phyloP scores from a whole-genome alignment of 176 grass and related monocot genomes.

The Phyllostachys edulis region DNA sequence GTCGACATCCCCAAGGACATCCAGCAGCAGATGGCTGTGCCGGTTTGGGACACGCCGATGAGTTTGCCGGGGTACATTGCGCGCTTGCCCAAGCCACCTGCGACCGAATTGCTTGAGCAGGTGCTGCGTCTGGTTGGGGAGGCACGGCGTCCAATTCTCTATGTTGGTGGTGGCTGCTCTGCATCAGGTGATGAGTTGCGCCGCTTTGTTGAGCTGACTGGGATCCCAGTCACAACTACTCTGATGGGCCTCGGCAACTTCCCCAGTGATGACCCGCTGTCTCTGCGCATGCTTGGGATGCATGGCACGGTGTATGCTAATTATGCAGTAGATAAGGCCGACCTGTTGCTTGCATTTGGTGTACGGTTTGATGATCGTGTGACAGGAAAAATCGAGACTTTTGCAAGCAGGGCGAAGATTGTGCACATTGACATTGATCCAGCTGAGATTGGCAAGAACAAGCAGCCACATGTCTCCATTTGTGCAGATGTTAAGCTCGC shows the following conservation, averaged over 20 bases:
- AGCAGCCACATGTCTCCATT: conserved; percentile 93
- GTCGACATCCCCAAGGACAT: conserved; percentile 97
- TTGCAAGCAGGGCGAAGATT: conserved; percentile 93
- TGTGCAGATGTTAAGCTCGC: conserved; percentile 79
- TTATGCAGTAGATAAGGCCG: conserved; percentile 88
- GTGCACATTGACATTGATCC: conserved; percentile 99
- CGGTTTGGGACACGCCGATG: conserved; percentile 59
- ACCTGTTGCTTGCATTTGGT: conserved; percentile 90
- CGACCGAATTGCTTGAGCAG: conserved; percentile 62
- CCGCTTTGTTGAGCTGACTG: conserved; percentile 69
- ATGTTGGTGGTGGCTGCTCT: conserved; percentile 87
- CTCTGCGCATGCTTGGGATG: conserved; percentile 93
- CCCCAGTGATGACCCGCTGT: conserved; percentile 62
- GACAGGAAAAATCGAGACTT: conserved; percentile 95
- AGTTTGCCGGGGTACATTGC: conserved; percentile 74
- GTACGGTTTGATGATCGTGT: conserved; percentile 94
- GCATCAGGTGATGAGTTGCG: conserved; percentile 72
- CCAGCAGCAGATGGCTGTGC: conserved; percentile 82
- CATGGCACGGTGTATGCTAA: conserved; percentile 94
- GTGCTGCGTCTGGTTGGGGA: conserved; percentile 78
- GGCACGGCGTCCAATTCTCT: conserved; percentile 66
- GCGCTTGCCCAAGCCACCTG: conserved; percentile 74
- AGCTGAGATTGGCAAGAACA: conserved; percentile 98
- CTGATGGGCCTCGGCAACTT: conserved; percentile 96
- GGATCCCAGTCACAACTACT: conserved; percentile 87